Evolutionary conservation across 2,329 filamentous ascomycete species (phyloP).

Genomic region (Elsinoe perseae): DNA sequence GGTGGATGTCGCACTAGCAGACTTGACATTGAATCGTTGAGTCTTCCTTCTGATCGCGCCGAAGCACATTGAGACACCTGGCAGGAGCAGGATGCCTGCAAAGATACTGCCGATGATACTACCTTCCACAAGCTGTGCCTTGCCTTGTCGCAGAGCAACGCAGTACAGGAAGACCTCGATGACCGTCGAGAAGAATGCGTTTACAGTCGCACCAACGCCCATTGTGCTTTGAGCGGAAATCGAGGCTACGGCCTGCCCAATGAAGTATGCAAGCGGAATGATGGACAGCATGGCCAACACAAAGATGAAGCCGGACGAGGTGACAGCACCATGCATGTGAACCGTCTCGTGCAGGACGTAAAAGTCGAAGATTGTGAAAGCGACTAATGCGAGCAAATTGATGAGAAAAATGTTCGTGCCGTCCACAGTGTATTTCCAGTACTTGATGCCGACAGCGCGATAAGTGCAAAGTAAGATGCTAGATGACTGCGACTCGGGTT

Average conservation of each 20-base stretch:
- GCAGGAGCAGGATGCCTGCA: slow-evolving; percentile 87
- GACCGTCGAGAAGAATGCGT: slow-evolving; percentile 95
- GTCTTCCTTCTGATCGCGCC: slow-evolving; percentile 97
- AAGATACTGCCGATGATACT: slow-evolving; percentile 98
- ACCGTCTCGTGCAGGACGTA: slow-evolving; percentile 64
- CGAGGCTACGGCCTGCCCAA: slow-evolving; percentile 94
- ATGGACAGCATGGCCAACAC: slow-evolving; percentile 78
- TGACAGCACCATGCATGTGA: slow-evolving; percentile 63
- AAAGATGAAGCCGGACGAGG: slow-evolving; percentile 80
- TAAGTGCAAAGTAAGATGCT: slow-evolving; percentile 95
- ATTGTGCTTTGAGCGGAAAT: slow-evolving; percentile 98
- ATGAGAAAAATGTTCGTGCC: slow-evolving; percentile 99
- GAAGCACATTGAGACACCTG: slow-evolving; percentile 96
- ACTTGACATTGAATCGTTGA: slow-evolving; percentile 94
- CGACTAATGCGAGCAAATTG: slow-evolving; percentile 88
- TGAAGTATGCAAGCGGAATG: slow-evolving; percentile 95
- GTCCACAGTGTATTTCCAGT: slow-evolving; percentile 99
- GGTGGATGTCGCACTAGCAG: slow-evolving; percentile 91
- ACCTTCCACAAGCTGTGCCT: slow-evolving; percentile 86
- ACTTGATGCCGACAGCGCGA: slow-evolving; percentile 83
- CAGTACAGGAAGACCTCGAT: slow-evolving; percentile 98
- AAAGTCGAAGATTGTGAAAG: slow-evolving; percentile 92
- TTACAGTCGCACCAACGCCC: slow-evolving; percentile 93
- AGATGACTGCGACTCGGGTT: slow-evolving; percentile 62
- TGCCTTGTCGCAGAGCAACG: slow-evolving; percentile 84